Conservation (phyloP, 1,139 yeast species). For the Yamadazyma dushanensis region DNA sequence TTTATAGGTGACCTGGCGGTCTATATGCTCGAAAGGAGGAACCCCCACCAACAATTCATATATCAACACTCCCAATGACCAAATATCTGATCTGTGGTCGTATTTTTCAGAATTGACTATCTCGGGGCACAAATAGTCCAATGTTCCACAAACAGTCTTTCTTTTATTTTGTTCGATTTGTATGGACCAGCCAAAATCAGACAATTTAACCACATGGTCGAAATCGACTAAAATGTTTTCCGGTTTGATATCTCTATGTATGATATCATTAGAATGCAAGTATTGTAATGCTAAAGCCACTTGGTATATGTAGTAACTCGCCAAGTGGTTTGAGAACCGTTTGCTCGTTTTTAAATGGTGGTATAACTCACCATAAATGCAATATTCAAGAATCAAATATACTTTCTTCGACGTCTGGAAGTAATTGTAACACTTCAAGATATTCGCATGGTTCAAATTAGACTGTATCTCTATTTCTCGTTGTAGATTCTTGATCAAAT, state of each 20-base stretch:
- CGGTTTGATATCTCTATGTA: slow-evolving; percentile 92
- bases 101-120: slow-evolving; percentile 86
- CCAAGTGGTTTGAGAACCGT: slow-evolving; percentile 68
- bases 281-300: slow-evolving; percentile 77
- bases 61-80: slow-evolving; percentile 89
- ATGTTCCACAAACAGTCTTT: slow-evolving; percentile 92
- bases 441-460: slow-evolving; percentile 70
- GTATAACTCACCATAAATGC: slow-evolving; percentile 85
- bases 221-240: slow-evolving; percentile 80
- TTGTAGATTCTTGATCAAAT: slow-evolving; percentile 83
- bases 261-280: slow-evolving; percentile 74
- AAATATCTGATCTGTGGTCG: slow-evolving; percentile 77
- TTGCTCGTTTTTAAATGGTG: slow-evolving; percentile 61
- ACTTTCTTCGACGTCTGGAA: slow-evolving; percentile 80
- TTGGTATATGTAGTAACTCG: slow-evolving; percentile 80
- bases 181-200: slow-evolving; percentile 98
- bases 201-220: slow-evolving; percentile 71
- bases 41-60: slow-evolving; percentile 86
- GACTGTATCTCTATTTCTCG: slow-evolving; percentile 93
- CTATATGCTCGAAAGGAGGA: slow-evolving; percentile 89
- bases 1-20: slow-evolving; percentile 71
- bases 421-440: slow-evolving; percentile 80
- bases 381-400: slow-evolving; percentile 80
- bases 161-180: slow-evolving; percentile 22
- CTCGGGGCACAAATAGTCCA: slow-evolving; percentile 94